Conservation (phyloP, 371 early-diverging fungal genomes). For the Saksenaea oblongispora region DNA sequence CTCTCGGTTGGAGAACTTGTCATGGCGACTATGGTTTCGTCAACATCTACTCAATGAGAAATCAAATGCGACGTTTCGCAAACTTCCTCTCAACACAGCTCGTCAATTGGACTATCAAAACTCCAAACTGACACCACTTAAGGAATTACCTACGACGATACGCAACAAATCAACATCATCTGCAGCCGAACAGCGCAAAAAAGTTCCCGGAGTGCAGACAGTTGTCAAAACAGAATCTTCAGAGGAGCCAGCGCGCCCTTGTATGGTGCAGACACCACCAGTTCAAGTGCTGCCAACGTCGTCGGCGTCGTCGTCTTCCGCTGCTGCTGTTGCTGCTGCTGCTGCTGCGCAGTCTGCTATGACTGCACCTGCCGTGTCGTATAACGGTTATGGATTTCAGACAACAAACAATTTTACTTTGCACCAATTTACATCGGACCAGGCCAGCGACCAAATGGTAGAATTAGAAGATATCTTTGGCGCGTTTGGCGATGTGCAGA, state of each 20-base stretch:
- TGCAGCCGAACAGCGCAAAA: constrained; percentile 1
- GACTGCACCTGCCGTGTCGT: neutral
- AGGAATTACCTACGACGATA: constrained; percentile 8
- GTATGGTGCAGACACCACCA: neutral
- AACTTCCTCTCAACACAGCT: constrained; percentile 38
- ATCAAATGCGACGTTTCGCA: constrained; percentile 32
- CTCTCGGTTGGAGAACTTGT: constrained; percentile 84
- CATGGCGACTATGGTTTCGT: constrained; percentile 85
- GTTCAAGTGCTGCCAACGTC: neutral
- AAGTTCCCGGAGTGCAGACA: constrained; percentile 2
- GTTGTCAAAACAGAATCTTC: constrained; percentile 10
- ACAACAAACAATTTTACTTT: constrained; percentile 33
- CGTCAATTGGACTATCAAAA: constrained; percentile 36
- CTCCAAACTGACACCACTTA: constrained; percentile 21
- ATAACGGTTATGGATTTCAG: neutral
- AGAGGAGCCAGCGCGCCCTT: neutral
- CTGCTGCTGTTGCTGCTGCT: neutral
- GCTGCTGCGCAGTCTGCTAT: neutral
- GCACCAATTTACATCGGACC: constrained; percentile 50
- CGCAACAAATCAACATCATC: neutral
- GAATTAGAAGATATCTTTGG: constrained; percentile 48
- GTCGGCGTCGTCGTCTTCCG: neutral
- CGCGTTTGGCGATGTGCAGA: constrained; percentile 23
- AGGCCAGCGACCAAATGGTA: constrained; percentile 45
- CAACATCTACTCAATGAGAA: constrained; percentile 56